phyloP scores from a whole-genome alignment of 1,139 yeast species.

The Magnusiomyces fungicola region DNA sequence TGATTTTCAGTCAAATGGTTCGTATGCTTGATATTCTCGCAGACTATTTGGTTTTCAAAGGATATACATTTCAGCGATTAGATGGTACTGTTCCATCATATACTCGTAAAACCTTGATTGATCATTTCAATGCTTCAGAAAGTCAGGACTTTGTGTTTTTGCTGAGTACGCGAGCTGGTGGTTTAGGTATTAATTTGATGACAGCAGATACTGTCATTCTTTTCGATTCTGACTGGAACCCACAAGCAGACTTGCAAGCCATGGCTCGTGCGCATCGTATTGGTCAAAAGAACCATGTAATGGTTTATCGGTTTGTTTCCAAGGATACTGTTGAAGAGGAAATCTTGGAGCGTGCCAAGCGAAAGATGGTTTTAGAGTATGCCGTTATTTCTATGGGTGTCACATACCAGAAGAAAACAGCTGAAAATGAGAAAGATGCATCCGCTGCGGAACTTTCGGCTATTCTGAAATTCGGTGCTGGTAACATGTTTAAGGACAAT shows the following conservation, averaged over 20 bases:
- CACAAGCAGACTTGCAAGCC: slow-evolving; percentile 97
- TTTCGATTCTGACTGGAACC: slow-evolving; percentile 98
- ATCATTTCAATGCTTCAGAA: slow-evolving; percentile 91
- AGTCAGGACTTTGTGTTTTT: slow-evolving; percentile 89
- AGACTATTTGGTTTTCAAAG: slow-evolving; percentile 83
- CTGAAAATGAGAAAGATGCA: slow-evolving; percentile 63
- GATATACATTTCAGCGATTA: slow-evolving; percentile 83
- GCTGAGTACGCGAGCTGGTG: slow-evolving; percentile 96
- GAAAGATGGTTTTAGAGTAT: slow-evolving; percentile 96
- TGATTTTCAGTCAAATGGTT: slow-evolving; percentile 96
- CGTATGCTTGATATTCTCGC: slow-evolving; percentile 92
- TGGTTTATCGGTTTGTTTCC: slow-evolving; percentile 92
- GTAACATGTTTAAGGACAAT: slow-evolving; percentile 89
- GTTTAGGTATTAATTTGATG: slow-evolving; percentile 95
- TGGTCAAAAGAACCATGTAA: slow-evolving; percentile 96
- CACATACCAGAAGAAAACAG: slow-evolving; percentile 55
- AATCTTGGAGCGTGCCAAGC: slow-evolving; percentile 90
- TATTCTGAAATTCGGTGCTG: slow-evolving; percentile 96
- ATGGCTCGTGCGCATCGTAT: slow-evolving; percentile 99
- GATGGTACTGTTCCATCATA: slow-evolving; percentile 97
- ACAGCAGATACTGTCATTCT: slow-evolving; percentile 98
- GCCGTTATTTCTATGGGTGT: slow-evolving; percentile 96
- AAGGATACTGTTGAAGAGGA: slow-evolving; percentile 98
- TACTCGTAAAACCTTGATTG: slow-evolving; percentile 88
- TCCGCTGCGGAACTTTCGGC: slow-evolving; percentile 74